Evolutionary conservation across 805 yeast species (phyloP), one percentile per base, ranked within the genome.

Genomic region (Lipomyces kockii): DNA sequence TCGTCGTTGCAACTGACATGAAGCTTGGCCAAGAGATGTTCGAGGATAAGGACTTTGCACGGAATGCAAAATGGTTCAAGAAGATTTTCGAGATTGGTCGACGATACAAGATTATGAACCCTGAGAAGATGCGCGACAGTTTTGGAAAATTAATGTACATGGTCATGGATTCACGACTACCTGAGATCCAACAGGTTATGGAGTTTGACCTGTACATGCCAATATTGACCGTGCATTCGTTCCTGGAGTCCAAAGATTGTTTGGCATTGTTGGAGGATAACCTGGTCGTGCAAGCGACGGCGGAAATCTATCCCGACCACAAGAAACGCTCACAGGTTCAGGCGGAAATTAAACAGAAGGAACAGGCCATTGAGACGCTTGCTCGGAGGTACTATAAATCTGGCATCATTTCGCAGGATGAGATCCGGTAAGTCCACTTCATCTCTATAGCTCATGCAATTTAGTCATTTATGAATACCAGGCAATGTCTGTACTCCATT

Each of bases 51-150:
- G 87, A 88, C 71, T 90, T 89, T 72, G 81, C 84, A 56, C 87
- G 87, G 67, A 88, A 89, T 76, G 87, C 89, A 2, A 86, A 84
- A 43, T 90, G 93, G 92, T 90, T 86, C 76, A 83, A 89, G 74
- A 79, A 78, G 54, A 80, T 90, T 7, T 90, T 90, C 76, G 95
- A 90, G 78, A 86, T 90, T 68, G 95, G 95, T 29, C 82, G 95
- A 73, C 82, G 95, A 56, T 90, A 90, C 79, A 90, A 90, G 75
- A 87, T 90, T 73, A 88, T 90, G 92, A 90, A 90, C 74, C 96
- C 96, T 0, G 92, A 90, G 72, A 83, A 86, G 73, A 87, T 90
- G 90, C 83, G 92, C 69, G 90, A 88, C 73, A 87, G 87, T 3
- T 90, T 87, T 76, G 96, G 96, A 58, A 89, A 90, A 74, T 79